A percentile compares a stretch with the other conserved stretches of the same genome.
Evolutionary conservation across 148 eudicot species (phyloP).

Genomic region (Salicornia ramosissima): DNA sequence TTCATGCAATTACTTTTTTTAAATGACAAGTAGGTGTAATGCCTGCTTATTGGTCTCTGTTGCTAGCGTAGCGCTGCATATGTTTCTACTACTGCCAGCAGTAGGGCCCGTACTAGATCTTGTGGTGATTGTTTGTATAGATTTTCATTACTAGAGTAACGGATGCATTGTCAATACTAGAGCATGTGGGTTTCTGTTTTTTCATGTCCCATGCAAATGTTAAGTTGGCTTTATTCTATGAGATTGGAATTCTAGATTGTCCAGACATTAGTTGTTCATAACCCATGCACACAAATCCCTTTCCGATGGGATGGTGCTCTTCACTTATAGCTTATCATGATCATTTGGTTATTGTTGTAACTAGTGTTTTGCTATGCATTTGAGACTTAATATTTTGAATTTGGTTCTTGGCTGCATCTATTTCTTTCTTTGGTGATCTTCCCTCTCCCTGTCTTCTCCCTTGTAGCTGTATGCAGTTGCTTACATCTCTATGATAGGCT

Average conservation of each 20-base stretch:
- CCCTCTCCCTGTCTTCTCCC: not conserved
- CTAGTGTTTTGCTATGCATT: not conserved
- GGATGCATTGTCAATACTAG: too few relatives aligned
- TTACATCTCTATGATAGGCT: too few relatives aligned
- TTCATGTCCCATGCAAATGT: too few relatives aligned
- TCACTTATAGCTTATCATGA: not conserved
- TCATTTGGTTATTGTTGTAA: not conserved
- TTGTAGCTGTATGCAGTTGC: not conserved
- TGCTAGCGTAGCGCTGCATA: too few relatives aligned
- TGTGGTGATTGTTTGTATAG: too few relatives aligned
- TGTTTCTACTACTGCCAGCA: too few relatives aligned
- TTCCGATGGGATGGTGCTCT: not conserved
- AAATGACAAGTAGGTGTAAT: not conserved
- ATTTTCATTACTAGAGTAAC: too few relatives aligned
- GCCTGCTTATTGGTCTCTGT: not conserved
- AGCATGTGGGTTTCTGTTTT: too few relatives aligned
- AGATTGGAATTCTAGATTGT: too few relatives aligned
- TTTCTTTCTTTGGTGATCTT: not conserved
- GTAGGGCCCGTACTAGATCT: too few relatives aligned
- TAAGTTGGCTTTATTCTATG: too few relatives aligned
- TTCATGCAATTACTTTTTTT: not conserved
- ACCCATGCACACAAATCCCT: not conserved
- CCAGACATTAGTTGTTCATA: too few relatives aligned
- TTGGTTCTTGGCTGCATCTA: not conserved
- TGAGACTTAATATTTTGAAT: not conserved